phyloP scores from a whole-genome alignment of 805 yeast genomes.

The Teunomyces tritomae region DNA sequence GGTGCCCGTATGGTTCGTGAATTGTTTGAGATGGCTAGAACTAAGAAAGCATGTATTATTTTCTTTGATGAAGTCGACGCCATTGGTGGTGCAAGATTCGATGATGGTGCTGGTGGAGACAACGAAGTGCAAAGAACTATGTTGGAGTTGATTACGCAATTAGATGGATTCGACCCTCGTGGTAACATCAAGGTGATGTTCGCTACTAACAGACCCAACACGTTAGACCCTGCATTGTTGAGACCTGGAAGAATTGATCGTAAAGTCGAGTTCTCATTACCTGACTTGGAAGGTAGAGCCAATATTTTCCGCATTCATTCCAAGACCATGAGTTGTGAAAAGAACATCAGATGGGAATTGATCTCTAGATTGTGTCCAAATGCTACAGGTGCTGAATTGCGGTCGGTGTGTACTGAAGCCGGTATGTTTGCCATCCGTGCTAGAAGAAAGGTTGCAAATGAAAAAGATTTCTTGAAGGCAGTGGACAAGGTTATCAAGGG shows the following conservation, averaged over 20 bases:
- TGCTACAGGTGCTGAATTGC: slow-evolving; percentile 96
- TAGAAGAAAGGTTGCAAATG: slow-evolving; percentile 96
- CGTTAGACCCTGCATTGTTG: slow-evolving; percentile 93
- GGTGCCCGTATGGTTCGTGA: slow-evolving; percentile 99
- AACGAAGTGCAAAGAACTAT: slow-evolving; percentile 98
- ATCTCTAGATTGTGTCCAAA: slow-evolving; percentile 97
- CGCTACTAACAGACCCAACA: slow-evolving; percentile 98
- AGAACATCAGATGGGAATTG: slow-evolving; percentile 97
- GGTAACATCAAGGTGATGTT: slow-evolving; percentile 99
- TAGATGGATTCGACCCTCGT: slow-evolving; percentile 98
- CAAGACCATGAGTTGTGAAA: slow-evolving; percentile 95
- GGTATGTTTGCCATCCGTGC: slow-evolving; percentile 99
- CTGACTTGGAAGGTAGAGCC: slow-evolving; percentile 97
- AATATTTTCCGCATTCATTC: slow-evolving; percentile 96
- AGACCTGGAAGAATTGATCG: slow-evolving; percentile 99
- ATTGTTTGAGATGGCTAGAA: slow-evolving; percentile 97
- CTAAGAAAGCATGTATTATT: slow-evolving; percentile 96
- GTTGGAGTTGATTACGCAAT: slow-evolving; percentile 96
- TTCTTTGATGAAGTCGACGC: slow-evolving; percentile 99
- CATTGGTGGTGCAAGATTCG: slow-evolving; percentile 99
- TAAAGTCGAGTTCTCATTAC: slow-evolving; percentile 94
- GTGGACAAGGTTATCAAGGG: slow-evolving; percentile 99
- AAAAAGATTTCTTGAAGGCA: slow-evolving; percentile 95
- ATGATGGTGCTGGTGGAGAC: slow-evolving; percentile 99
- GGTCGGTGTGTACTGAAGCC: slow-evolving; percentile 98